phyloP scores from a whole-genome alignment of 2,329 filamentous ascomycete species.

The Simplicillium aogashimaense region DNA sequence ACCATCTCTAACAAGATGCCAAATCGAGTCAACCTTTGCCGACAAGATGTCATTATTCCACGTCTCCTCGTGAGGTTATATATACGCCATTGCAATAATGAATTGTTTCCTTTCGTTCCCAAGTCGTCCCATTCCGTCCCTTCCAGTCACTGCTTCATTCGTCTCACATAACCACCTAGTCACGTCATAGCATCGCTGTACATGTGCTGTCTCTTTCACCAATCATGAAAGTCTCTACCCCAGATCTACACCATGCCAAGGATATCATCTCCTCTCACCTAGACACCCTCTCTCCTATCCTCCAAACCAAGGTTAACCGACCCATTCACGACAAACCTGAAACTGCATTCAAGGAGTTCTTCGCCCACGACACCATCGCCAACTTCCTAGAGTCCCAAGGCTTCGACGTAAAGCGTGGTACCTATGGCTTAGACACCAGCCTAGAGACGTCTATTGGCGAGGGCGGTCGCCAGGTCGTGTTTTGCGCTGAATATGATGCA shows the following conservation, averaged over 20 bases:
- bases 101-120: too few species aligned
- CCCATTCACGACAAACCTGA: constrained; percentile 33
- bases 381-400: constrained; percentile 22
- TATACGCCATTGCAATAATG: too few species aligned
- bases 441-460: constrained; percentile 30
- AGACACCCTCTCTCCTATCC: constrained; percentile 11
- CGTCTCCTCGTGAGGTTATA: too few species aligned
- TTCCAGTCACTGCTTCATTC: too few species aligned
- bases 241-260: constrained; percentile 10
- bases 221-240: background rate
- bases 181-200: too few species aligned
- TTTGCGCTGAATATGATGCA: constrained; percentile 34
- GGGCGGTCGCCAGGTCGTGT: constrained; percentile 27
- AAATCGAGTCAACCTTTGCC: too few species aligned
- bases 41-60: too few species aligned
- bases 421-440: constrained; percentile 31
- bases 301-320: constrained; percentile 2
- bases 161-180: too few species aligned
- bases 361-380: constrained; percentile 29
- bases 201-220: too few species aligned
- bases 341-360: constrained; percentile 28
- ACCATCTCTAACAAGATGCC: too few species aligned
- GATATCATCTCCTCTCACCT: constrained; percentile 11
- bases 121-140: too few species aligned
- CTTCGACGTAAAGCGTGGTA: constrained; percentile 28